Conservation (phyloP, 805 yeast species). For the Brettanomyces anomalus region DNA sequence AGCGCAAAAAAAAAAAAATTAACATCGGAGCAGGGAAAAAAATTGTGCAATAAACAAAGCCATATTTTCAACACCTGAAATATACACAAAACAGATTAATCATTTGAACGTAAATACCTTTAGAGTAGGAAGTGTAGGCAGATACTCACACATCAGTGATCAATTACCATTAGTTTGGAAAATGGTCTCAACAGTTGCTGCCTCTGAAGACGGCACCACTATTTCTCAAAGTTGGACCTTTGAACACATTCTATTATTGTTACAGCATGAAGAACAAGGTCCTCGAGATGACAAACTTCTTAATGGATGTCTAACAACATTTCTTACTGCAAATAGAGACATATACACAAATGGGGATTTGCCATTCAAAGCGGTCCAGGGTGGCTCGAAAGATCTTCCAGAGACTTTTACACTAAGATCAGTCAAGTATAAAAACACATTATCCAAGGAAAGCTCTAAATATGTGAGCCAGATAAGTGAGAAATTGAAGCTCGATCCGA, state of each 20-base stretch:
- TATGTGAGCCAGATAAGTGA: conserved; percentile 33
- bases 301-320: conserved; percentile 5
- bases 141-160: no score
- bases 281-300: conserved; percentile 1
- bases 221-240: conserved; percentile 10
- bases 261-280: conserved; percentile 8
- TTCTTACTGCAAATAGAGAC: conserved; percentile 5
- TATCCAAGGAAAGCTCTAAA: conserved; percentile 24
- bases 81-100: no score
- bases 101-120: no score
- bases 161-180: no score
- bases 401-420: conserved; percentile 9
- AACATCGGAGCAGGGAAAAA: not conserved
- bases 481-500: conserved; percentile 29
- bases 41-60: no score
- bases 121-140: no score
- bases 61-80: no score
- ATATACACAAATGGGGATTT: not conserved
- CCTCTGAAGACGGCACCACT: no score
- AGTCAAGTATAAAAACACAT: conserved; percentile 5
- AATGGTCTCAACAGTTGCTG: no score
- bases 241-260: conserved; percentile 13
- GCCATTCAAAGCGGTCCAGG: not conserved
- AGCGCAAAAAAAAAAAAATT: no score
- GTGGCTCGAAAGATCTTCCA: not conserved